phyloP scores from a whole-genome alignment of 2,329 filamentous ascomycete species.

The Neocucurbitaria cava region DNA sequence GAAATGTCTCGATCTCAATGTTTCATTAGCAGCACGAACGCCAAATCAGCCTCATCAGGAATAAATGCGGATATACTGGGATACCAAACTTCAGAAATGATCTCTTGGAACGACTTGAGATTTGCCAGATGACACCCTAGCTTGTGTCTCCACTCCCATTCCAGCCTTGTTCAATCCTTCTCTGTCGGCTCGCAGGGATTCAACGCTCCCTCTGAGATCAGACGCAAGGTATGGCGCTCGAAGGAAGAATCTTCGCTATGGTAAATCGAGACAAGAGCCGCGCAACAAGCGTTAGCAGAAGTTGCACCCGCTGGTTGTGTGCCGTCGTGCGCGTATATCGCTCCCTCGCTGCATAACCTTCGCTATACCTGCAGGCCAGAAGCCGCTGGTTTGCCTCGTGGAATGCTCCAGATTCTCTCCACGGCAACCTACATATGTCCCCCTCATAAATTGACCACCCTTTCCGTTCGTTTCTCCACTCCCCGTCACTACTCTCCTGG shows the following conservation, averaged over 20 bases:
- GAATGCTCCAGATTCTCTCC: conserved; percentile 8
- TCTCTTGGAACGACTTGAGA: background rate
- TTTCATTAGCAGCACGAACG: no score
- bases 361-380: background rate
- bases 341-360: background rate
- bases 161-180: conserved; percentile 5
- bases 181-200: conserved; percentile 8
- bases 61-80: background rate
- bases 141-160: conserved; percentile 4
- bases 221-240: conserved; percentile 3
- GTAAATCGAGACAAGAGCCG: background rate
- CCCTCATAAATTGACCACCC: background rate
- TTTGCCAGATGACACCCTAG: background rate
- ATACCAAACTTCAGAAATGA: background rate
- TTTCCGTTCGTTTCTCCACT: background rate
- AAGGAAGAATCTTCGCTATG: background rate
- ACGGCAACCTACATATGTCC: conserved; percentile 5
- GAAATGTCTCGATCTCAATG: background rate
- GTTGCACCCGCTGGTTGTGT: background rate
- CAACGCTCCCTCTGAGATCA: conserved; percentile 6
- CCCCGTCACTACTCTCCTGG: background rate
- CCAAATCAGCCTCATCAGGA: background rate
- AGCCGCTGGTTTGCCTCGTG: background rate
- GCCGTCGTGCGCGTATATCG: background rate
- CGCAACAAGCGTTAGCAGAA: background rate